Evolutionary conservation across 2,329 filamentous ascomycete species (phyloP).

Genomic region (Hypoxylon sp.): DNA sequence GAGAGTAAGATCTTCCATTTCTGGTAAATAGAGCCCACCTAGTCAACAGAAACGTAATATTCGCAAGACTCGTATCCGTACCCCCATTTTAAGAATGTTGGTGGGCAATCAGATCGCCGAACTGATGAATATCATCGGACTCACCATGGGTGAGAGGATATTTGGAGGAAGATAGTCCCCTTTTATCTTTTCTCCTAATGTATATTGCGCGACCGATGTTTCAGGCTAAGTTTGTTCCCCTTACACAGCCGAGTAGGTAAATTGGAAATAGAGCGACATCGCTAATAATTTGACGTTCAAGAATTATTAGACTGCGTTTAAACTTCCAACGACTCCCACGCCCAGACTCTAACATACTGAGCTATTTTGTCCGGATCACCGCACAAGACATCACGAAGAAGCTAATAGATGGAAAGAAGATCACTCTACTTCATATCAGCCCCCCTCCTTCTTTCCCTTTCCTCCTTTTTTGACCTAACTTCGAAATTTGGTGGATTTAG

Average conservation of each 20-base stretch:
- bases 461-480: too few relatives aligned
- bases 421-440: not conserved
- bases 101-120: not conserved
- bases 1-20: not conserved
- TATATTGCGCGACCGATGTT: conserved; percentile 28
- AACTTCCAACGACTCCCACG: conserved; percentile 11
- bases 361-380: not conserved
- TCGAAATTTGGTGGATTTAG: too few relatives aligned
- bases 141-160: not conserved
- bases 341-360: not conserved
- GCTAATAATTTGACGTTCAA: not conserved
- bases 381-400: not conserved
- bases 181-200: conserved; percentile 2
- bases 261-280: not conserved
- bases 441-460: not conserved
- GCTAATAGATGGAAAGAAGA: not conserved
- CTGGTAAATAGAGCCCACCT: not conserved
- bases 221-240: conserved; percentile 27
- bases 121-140: not conserved
- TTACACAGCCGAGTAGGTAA: conserved; percentile 3
- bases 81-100: not conserved
- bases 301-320: conserved; percentile 13
- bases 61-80: not conserved
- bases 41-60: conserved; percentile 16
- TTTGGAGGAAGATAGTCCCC: not conserved